phyloP scores from a whole-genome alignment of 768 basidiomycete species.

The Hemileccinum rubropunctum region DNA sequence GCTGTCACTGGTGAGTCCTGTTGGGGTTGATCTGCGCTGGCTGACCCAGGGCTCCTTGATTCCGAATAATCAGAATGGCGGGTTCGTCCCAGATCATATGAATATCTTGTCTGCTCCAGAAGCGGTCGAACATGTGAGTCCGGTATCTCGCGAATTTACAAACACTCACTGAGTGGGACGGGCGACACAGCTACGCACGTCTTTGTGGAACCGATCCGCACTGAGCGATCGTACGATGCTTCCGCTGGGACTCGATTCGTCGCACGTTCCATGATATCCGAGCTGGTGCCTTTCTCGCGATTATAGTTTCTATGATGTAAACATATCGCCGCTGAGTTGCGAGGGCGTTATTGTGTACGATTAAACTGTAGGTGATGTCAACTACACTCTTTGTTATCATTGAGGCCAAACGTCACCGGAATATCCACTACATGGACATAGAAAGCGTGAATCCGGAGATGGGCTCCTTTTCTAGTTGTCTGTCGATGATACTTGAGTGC shows the following conservation, averaged over 20 bases:
- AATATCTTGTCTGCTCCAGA: constrained; percentile 60
- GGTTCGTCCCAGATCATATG: constrained; percentile 69
- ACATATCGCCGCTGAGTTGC: no score
- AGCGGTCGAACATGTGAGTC: constrained; percentile 57
- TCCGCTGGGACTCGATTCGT: constrained; percentile 51
- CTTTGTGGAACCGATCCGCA: constrained; percentile 47
- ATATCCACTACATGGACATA: no score
- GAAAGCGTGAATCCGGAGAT: no score
- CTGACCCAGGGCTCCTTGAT: not conserved
- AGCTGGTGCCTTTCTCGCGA: not conserved
- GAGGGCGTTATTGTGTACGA: no score
- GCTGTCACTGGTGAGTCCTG: constrained; percentile 46
- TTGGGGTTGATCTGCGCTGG: not conserved
- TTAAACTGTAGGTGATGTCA: no score
- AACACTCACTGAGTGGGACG: constrained; percentile 2
- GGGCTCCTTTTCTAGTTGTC: no score
- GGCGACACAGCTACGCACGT: constrained; percentile 46
- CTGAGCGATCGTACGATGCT: constrained; percentile 53
- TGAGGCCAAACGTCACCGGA: no score
- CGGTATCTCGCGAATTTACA: not conserved
- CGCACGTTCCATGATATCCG: constrained; percentile 18
- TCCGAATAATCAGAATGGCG: constrained; percentile 42
- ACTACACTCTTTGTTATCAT: no score
- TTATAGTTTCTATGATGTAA: no score
- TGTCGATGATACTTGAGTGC: no score